Percentiles rank a stretch among this genome's conserved stretches.
phyloP scores from a whole-genome alignment of 1,139 yeast species.

The Groenewaldozyma sp. region DNA sequence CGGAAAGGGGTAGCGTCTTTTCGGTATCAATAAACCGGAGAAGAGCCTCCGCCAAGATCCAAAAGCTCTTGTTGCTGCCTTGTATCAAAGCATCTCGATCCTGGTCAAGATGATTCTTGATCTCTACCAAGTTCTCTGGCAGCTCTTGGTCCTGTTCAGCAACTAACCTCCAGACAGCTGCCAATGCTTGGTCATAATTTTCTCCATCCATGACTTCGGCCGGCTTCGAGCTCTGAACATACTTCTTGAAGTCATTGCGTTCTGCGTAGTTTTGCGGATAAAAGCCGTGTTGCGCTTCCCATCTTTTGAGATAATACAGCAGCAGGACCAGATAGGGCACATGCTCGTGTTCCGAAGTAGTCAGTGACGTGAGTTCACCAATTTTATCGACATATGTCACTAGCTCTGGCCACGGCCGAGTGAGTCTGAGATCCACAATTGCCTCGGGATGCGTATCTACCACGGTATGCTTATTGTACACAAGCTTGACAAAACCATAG shows the following conservation, averaged over 20 bases:
- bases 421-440: slow-evolving; percentile 60
- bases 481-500: slow-evolving; percentile 53
- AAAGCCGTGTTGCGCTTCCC: slow-evolving; percentile 32
- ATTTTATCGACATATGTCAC: slow-evolving; percentile 38
- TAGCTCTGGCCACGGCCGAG: slow-evolving; percentile 71
- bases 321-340: slow-evolving; percentile 68
- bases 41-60: slow-evolving; percentile 55
- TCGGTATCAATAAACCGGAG: slow-evolving; percentile 37
- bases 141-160: slow-evolving; percentile 19
- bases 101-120: slow-evolving; percentile 18
- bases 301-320: slow-evolving; percentile 43
- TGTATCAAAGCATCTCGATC: slow-evolving; percentile 8
- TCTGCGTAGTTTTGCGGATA: slow-evolving; percentile 42
- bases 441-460: slow-evolving; percentile 69
- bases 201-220: slow-evolving; percentile 35
- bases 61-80: slow-evolving; percentile 34
- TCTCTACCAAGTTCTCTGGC: slow-evolving; percentile 31
- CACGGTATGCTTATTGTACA: slow-evolving; percentile 49
- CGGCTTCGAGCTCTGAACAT: slow-evolving; percentile 30
- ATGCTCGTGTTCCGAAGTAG: slow-evolving; percentile 50
- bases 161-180: slow-evolving; percentile 46
- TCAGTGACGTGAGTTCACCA: slow-evolving; percentile 40
- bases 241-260: slow-evolving; percentile 39
- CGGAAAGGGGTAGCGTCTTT: slow-evolving; percentile 57
- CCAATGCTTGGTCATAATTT: slow-evolving; percentile 66